Evolutionary conservation across 768 basidiomycete species (phyloP), one percentile per base, ranked within the genome.

Genomic region (Suillus bovinus): DNA sequence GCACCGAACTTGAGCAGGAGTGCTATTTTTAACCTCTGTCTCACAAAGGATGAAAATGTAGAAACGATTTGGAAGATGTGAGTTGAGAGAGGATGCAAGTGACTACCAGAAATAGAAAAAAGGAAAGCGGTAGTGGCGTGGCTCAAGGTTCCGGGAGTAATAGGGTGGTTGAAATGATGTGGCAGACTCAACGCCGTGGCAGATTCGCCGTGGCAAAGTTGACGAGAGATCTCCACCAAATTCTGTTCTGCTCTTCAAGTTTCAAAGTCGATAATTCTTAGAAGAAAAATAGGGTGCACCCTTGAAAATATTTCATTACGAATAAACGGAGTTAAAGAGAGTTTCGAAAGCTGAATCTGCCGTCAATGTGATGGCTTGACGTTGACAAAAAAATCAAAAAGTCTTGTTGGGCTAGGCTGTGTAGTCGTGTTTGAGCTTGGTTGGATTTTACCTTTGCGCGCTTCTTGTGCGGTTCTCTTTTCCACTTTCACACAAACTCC

Each of bases 401-500:
- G 44, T 29, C 29, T 49, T 47, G 60, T 50, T 60, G 17, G 36
- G 11, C 31, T 31, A 60, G 41, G 47, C 67, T 74, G 73, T 74
- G 72, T 74, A 70, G 74, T 56, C 67, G 65, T 74, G 72, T 74
- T 74, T 74, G 74, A 74, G 63, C 68, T 64, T 71, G 69, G 71
- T 74, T 74, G 71, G 53, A 59, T 64, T 47, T 63, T 39, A 42
- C 61, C 46, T 58, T 56, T 57, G 72, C 70, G 70, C 69, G 64
- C 70, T 56, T 56, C 55, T 67, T 63, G 66, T 68, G 58, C 57
- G 60, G 61, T 46, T 65, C 64, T 57, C 60, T 56, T 47, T 44
- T 34, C 59, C 27, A 55, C 67, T 74, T 75, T 68, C 72, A 60
- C 72, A 74, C 72, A 55, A 66, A 62, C 44, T 50, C 38, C 44